Base-by-base conservation (phyloP, 2,329 filamentous ascomycete species). In the Stemphylium lycopersici region DNA sequence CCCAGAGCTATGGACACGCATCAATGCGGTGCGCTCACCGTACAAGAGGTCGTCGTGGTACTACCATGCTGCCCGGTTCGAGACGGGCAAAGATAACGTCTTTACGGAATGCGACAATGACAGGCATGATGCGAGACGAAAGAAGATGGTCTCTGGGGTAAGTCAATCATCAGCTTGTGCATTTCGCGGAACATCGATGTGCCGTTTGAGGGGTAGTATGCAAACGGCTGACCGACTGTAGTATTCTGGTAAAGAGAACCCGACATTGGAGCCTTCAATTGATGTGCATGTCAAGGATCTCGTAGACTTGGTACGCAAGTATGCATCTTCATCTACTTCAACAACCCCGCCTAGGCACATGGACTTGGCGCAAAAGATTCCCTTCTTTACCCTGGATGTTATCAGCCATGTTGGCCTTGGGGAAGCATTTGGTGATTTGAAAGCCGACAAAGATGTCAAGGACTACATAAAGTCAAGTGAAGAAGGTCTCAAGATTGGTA, bases 181-280 rank as follows among this genome's bases (percentile, higher is more conserved):
- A 51, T 7, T 8, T 18, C 8, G 15, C 6, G 32, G 1, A 12
- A 41, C 5, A 32, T 16, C 18, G 5, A 15, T 6, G 4, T 3
- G 12, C 20, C 12, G 29, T 3, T 13, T 6, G 18, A 38, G 26
- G 24, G 4, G 16, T 13, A 3, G 18, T 6, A n/a, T n/a, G 15
- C 18, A n/a, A 20, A 20, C 20, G 20, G 37, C 58, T 60, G 39
- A 68, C 45, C 5, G 16, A 5, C 34, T 15, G 8, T 29, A 75
- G 81, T 86, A 85, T 61, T 80, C 83, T 2, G 83, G 83, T 2
- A 79, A 81, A 48, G 83, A 85, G 44, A 84, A 85, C 32, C 72
- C 77, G 1, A 73, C 75, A 0, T 67, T 85, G 2, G 83, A 86
- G 55, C 60, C 66, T 0, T 76, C 79, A 4, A 77, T 87, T 22